These are phyloP conservation scores for Aspergillus steynii DNA, from an alignment of 495 filamentous ascomycete species.

Conservation along the genomic window DNA sequence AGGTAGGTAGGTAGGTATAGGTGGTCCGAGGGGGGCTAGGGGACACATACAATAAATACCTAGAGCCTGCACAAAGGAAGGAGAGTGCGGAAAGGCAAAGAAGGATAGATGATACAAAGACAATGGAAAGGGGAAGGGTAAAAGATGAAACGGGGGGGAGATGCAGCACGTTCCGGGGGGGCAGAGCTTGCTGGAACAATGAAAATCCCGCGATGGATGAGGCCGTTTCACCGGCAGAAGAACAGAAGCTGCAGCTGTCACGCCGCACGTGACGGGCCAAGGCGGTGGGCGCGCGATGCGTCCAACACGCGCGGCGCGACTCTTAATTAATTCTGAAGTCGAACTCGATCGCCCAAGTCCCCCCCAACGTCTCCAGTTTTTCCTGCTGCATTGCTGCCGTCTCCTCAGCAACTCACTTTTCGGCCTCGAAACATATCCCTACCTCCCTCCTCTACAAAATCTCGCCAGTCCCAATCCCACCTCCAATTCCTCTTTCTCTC, in stretches of 20 bases:
- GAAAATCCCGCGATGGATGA: constrained; percentile 6
- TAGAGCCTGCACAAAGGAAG: not conserved
- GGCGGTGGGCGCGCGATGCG: constrained; percentile 30
- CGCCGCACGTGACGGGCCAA: constrained; percentile 18
- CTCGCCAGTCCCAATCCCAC: not conserved
- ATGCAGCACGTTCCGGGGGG: not conserved
- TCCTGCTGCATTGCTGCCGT: not conserved
- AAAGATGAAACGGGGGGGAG: not conserved
- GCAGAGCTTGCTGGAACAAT: not conserved
- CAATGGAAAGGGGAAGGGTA: not conserved
- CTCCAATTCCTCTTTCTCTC: not conserved
- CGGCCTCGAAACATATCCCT: not conserved
- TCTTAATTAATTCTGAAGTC: constrained; percentile 17
- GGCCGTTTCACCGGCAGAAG: constrained; percentile 3
- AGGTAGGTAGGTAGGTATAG: too few species aligned
- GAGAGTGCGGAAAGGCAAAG: not conserved
- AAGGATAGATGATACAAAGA: not conserved
- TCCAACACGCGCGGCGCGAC: constrained; percentile 25
- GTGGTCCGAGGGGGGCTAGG: not conserved
- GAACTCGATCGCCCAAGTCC: not conserved
- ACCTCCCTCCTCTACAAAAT: not conserved
- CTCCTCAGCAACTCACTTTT: not conserved
- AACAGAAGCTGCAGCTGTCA: constrained; percentile 30
- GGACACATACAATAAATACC: not conserved
- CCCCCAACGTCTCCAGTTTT: constrained; percentile 7